Base-by-base conservation (phyloP, 108 stramenopile genomes). In the Cyclostephanos tholiformis region DNA sequence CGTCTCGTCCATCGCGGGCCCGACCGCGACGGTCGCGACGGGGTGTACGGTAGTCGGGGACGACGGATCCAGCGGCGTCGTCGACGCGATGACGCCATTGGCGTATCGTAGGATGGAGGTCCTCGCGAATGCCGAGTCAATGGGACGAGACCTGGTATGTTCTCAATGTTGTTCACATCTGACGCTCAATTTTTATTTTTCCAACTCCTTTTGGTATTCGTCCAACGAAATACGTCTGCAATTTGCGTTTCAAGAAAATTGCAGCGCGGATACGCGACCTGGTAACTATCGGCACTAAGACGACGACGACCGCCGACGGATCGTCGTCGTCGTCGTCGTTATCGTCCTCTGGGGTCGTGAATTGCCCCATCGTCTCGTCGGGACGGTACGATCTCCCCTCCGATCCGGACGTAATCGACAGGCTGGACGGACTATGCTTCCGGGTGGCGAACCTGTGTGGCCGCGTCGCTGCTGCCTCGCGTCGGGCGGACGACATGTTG, bases 61-160 rank as follows among this genome's bases (percentile, higher is more conserved):
- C 10, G 44, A 11, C 22, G 48, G 10, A 36, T 61, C 36, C 11
- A 2, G 2, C 30, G 27, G 12, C 30, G 30, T n/a, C 25, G 23
- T 23, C 25, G 29, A 29, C 56, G 25, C 30, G 29, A 17, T 27
- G 29, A 60, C 81, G 13, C 92, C 90, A 0, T 50, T 91, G 39
- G 55, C 87, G 38, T 93, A 80, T 64, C 82, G 88, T 12, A 69
- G 87, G 30, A 84, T 88, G 77, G 83, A 88, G 79, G 67, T 93
- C 13, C 79, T 93, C 72, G 88, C 92, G 0, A 75, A 82, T 0
- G 41, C 83, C 10, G 73, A 85, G 1, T 75, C 82, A 0, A 68
- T 91, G 65, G 60, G 77, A 29, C 51, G 65, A 19, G 87, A 89
- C 55, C 79, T 93, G 86, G 59, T 32, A 32, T 32, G 32, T 32